Evolutionary conservation across 768 basidiomycete genomes (phyloP).

Genomic region (Tricholoma sp.): DNA sequence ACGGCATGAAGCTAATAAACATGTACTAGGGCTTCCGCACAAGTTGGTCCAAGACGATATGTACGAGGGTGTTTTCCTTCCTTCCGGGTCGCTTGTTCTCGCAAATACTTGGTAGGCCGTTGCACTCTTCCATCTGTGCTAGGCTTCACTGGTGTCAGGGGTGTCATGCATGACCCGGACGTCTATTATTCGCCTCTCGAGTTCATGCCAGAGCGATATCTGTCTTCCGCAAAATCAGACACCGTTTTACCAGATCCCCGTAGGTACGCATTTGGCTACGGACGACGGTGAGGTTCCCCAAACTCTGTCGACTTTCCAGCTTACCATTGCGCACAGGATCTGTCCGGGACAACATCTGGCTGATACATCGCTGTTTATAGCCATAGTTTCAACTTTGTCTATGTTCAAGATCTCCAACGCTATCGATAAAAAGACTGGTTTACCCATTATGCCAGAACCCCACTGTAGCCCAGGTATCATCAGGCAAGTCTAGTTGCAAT

Average conservation of each 20-base stretch:
- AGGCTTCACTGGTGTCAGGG: slow-evolving; percentile 11
- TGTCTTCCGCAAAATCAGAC: slow-evolving; percentile 6
- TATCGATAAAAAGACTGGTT: not conserved
- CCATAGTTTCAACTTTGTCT: not conserved
- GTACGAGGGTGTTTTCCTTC: not conserved
- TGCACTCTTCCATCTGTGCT: not conserved
- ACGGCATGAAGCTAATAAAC: not conserved
- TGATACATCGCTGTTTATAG: slow-evolving; percentile 4
- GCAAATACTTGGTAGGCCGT: not conserved
- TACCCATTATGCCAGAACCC: not conserved
- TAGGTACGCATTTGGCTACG: not conserved
- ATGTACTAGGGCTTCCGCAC: not conserved
- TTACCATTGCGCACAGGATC: not conserved
- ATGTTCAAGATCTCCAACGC: slow-evolving; percentile 10
- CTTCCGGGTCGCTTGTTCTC: not conserved
- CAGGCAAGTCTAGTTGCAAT: not conserved
- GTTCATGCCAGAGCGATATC: slow-evolving; percentile 23
- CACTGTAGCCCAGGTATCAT: not conserved
- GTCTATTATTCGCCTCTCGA: slow-evolving; percentile 22
- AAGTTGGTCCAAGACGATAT: not conserved
- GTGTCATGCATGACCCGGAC: slow-evolving; percentile 24
- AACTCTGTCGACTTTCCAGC: not conserved
- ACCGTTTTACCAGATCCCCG: slow-evolving; percentile 9
- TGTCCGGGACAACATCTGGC: slow-evolving; percentile 6
- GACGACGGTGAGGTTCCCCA: not conserved